Percentiles rank a stretch among this genome's conserved stretches.
Evolutionary conservation across 805 yeast species (phyloP).

Genomic region (Candida nonsorbophila): DNA sequence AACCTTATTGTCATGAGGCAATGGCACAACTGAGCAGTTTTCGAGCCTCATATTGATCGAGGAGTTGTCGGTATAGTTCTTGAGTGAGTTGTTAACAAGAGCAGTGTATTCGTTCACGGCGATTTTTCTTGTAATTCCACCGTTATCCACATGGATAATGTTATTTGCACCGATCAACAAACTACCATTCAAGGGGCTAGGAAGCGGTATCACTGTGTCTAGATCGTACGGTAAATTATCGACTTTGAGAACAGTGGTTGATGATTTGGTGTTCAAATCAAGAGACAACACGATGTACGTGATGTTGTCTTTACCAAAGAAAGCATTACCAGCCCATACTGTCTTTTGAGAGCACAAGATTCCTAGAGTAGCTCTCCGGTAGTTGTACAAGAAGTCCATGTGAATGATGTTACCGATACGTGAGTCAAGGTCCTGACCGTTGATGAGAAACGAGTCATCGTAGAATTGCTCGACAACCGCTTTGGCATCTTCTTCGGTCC

Average conservation of each 20-base stretch:
- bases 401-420: constrained; percentile 63
- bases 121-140: constrained; percentile 61
- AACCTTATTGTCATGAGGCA: constrained; percentile 32
- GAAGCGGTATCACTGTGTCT: constrained; percentile 57
- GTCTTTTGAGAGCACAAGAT: constrained; percentile 49
- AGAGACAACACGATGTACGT: constrained; percentile 61
- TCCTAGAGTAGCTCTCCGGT: constrained; percentile 78
- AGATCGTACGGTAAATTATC: constrained; percentile 71
- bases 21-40: constrained; percentile 33
- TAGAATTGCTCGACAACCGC: constrained; percentile 20
- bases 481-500: constrained; percentile 6
- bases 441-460: constrained; percentile 54
- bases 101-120: constrained; percentile 55
- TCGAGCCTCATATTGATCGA: constrained; percentile 52
- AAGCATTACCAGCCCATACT: constrained; percentile 77
- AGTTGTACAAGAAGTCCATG: constrained; percentile 64
- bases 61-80: constrained; percentile 42
- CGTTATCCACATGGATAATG: constrained; percentile 70
- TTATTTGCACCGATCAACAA: constrained; percentile 71
- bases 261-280: constrained; percentile 50
- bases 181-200: constrained; percentile 64
- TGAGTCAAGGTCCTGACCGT: constrained; percentile 51
- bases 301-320: constrained; percentile 57
- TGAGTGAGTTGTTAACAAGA: constrained; percentile 27
- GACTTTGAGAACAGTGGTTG: constrained; percentile 65